Base-by-base conservation (phyloP, 2,329 filamentous ascomycete genomes). In the Botrytis fabae region DNA sequence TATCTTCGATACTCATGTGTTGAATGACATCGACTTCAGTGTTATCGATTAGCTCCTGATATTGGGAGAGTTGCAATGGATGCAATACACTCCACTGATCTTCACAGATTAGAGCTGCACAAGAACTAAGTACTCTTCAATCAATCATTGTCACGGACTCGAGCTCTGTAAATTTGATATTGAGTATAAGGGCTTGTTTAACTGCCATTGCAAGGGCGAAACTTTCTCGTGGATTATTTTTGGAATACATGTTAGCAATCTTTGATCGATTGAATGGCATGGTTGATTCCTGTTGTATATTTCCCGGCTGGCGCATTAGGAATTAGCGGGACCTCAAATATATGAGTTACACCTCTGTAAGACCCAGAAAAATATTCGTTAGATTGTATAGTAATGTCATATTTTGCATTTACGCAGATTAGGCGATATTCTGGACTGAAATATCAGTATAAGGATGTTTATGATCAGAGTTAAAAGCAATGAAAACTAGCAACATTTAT, bases 1-100 rank as follows among this genome's bases (percentile, higher is more conserved):
- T 76, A 51, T 77, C 77, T 69, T 8, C n/a, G 14, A 28, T 28
- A 28, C 14, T 9, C 51, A 28, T 4, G 14, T 57, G 12, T 57
- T 28, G 51, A 14, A 18, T 57, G 51, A 0, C 14, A 57, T 32
- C 51, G 4, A 18, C n/a, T 28, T 57, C n/a, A 32, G n/a, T 57
- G 7, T 28, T 18, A 32, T 57, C 51, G 14, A 28, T 57, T 28
- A 28, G 25, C 14, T 74, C 74, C 28, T 38, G 71, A 28, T 76
- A 35, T 12, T 54, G 8, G n/a, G 25, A 54, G 14, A 28, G n/a
- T 54, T 57, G n/a, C n/a, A 57, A 28, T 57, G n/a, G 51, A 9
- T 28, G n/a, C 14, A 57, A 57, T 57, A 14, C 28, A 28, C 2
- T 1, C 2, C 14, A 57, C n/a, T 28, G n/a, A n/a, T 28, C 14